Conservation (phyloP, 176 grass and related monocot species). For the Bothriochloa decipiens region DNA sequence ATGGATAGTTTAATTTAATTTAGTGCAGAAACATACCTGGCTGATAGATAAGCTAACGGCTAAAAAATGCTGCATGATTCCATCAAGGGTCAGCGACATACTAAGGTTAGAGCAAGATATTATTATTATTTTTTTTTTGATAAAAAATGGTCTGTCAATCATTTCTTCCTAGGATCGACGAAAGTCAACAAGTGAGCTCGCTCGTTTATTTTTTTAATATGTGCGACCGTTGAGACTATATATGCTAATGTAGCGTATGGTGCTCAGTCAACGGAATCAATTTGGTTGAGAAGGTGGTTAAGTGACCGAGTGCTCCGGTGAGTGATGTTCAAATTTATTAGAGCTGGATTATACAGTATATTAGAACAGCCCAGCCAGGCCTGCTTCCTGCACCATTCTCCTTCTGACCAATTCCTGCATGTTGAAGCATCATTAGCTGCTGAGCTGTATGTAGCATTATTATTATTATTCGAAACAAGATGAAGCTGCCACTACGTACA, state of each 20-base stretch:
- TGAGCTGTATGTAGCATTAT: too few species aligned
- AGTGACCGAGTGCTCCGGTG: not conserved
- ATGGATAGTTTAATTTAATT: too few species aligned
- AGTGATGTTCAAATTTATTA: not conserved
- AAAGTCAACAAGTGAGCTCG: not conserved
- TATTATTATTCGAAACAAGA: too few species aligned
- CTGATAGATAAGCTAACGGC: not conserved
- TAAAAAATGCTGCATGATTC: not conserved
- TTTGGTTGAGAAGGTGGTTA: not conserved
- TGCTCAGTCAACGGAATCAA: not conserved
- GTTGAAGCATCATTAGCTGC: too few species aligned
- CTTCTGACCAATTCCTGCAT: too few species aligned
- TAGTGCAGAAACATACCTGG: not conserved
- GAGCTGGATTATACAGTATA: not conserved
- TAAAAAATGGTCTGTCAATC: not conserved
- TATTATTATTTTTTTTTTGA: not conserved
- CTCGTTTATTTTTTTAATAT: not conserved
- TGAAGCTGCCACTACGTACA: too few species aligned
- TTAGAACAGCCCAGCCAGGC: too few species aligned
- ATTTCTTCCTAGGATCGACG: not conserved
- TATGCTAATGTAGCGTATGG: not conserved
- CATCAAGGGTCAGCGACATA: not conserved
- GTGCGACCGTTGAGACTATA: not conserved
- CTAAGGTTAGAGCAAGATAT: not conserved
- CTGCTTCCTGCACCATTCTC: too few species aligned